phyloP scores from a whole-genome alignment of 306 rosid genomes.

The Malus sylvestris region DNA sequence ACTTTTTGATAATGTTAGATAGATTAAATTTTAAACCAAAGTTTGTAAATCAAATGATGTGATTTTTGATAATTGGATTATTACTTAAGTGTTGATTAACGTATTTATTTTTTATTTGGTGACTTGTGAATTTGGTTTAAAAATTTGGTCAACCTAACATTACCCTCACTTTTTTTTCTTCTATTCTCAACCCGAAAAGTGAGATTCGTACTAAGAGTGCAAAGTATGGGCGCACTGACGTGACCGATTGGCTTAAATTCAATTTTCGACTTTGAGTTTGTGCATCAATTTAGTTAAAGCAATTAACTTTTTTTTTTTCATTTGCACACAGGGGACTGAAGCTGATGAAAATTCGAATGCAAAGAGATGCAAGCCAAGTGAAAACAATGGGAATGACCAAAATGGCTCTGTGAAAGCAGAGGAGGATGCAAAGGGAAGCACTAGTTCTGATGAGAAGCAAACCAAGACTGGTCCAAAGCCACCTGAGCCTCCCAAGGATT shows the following conservation, averaged over 20 bases:
- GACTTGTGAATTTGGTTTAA: too few relatives aligned
- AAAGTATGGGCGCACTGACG: neutral
- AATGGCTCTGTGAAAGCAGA: slow-evolving; percentile 31
- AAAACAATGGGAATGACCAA: slow-evolving; percentile 38
- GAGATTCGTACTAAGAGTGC: neutral
- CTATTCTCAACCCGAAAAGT: too few relatives aligned
- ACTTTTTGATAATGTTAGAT: neutral
- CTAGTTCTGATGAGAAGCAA: slow-evolving; percentile 41
- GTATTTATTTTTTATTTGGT: too few relatives aligned
- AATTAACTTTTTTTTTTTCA: neutral
- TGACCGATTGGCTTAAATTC: neutral
- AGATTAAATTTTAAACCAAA: too few relatives aligned
- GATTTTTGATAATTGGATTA: too few relatives aligned
- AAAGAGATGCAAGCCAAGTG: slow-evolving; percentile 50
- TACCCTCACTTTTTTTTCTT: too few relatives aligned
- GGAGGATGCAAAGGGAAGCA: slow-evolving; percentile 47
- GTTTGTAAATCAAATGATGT: too few relatives aligned
- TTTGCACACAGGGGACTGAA: slow-evolving; percentile 37
- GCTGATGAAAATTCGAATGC: slow-evolving; percentile 36
- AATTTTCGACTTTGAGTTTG: neutral
- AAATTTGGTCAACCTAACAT: too few relatives aligned
- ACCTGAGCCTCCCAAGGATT: slow-evolving; percentile 77
- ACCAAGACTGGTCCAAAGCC: slow-evolving; percentile 49
- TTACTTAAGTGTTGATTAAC: too few relatives aligned
- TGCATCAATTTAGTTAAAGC: neutral